phyloP scores from a whole-genome alignment of 129 eudicot species.

The Flaveria ramosissima region DNA sequence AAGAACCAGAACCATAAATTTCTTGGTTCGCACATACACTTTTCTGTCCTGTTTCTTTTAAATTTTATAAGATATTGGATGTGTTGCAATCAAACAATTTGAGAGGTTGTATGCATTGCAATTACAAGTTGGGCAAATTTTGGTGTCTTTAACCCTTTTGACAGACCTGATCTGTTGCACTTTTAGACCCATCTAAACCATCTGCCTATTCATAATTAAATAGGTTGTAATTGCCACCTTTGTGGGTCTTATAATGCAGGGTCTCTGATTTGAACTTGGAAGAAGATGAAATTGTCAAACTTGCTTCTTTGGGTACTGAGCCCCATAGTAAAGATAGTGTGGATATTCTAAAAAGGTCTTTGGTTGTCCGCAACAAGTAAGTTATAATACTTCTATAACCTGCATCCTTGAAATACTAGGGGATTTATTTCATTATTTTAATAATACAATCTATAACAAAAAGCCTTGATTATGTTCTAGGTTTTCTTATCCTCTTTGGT shows the following conservation, averaged over 20 bases:
- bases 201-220: not conserved
- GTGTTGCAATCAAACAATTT: not conserved
- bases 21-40: not conserved
- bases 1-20: not conserved
- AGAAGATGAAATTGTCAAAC: slow-evolving; percentile 68
- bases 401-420: not conserved
- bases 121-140: not conserved
- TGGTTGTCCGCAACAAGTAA: slow-evolving; percentile 70
- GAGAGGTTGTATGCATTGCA: slow-evolving; percentile 1
- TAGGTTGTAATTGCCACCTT: not conserved
- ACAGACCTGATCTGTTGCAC: not conserved
- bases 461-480: not conserved
- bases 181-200: not conserved
- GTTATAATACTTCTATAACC: slow-evolving; percentile 13
- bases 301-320: slow-evolving; percentile 62
- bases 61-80: not conserved
- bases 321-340: slow-evolving; percentile 47
- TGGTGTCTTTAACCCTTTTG: not conserved
- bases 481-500: not conserved
- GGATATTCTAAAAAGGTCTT: slow-evolving; percentile 55
- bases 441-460: not conserved
- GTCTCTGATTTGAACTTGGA: slow-evolving; percentile 65
- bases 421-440: not conserved
- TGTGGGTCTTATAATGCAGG: slow-evolving; percentile 38
- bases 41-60: not conserved